Conservation (phyloP, 768 basidiomycete genomes). For the Rhizopogon vinicolor region DNA sequence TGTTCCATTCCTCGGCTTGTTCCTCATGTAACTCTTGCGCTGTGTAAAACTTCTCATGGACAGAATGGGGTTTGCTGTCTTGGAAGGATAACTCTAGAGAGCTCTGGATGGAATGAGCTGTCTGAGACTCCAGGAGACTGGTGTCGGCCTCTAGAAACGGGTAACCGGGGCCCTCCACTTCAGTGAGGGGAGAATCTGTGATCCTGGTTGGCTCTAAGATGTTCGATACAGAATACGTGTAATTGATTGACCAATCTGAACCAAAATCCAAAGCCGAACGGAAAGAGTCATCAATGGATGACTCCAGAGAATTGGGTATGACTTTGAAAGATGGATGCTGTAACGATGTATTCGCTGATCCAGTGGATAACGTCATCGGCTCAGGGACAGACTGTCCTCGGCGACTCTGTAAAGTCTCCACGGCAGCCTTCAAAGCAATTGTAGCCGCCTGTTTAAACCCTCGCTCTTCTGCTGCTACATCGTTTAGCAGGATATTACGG, state of each 20-base stretch:
- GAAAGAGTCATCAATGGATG: conserved; percentile 54
- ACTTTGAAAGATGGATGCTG: conserved; percentile 8
- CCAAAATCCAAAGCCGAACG: conserved; percentile 62
- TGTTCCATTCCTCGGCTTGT: conserved; percentile 86
- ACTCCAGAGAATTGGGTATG: conserved; percentile 32
- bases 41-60: conserved; percentile 44
- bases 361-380: conserved; percentile 33
- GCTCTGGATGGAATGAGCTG: conserved; percentile 12
- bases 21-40: conserved; percentile 49
- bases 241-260: conserved; percentile 41
- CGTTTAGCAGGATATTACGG: conserved; percentile 66
- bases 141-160: conserved; percentile 24
- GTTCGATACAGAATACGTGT: conserved; percentile 30
- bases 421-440: conserved; percentile 71
- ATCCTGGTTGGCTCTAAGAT: conserved; percentile 26
- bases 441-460: conserved; percentile 64
- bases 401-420: conserved; percentile 50
- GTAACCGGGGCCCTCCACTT: conserved; percentile 16
- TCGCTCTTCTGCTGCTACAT: conserved; percentile 67
- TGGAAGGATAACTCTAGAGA: conserved; percentile 5
- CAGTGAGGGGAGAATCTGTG: conserved; percentile 32
- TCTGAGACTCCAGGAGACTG: conserved; percentile 15
- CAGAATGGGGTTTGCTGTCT: conserved; percentile 8
- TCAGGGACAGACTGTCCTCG: conserved; percentile 16
- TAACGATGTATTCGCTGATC: conserved; percentile 8